phyloP scores from a whole-genome alignment of 2,329 filamentous ascomycete genomes.

The Bipolaris gigantea region DNA sequence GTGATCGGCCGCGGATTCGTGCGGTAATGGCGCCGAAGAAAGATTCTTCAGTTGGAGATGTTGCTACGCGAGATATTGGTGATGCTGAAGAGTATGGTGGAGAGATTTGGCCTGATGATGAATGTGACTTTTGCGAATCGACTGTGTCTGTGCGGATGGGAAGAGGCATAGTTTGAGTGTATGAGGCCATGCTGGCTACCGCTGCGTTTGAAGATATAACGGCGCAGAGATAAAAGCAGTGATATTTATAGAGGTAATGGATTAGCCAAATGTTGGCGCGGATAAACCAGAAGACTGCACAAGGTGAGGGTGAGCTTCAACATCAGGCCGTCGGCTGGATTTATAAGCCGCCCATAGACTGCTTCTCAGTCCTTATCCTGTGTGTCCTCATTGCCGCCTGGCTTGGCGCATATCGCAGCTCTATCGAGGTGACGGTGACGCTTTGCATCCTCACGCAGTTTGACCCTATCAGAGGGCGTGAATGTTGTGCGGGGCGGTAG shows the following conservation, averaged over 20 bases:
- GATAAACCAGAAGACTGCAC: constrained; percentile 11
- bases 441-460: not conserved
- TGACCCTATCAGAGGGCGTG: constrained; percentile 22
- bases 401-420: constrained; percentile 34
- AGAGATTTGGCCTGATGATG: constrained; percentile 31
- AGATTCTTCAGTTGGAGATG: constrained; percentile 34
- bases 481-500: constrained; percentile 12
- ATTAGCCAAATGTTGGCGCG: not conserved
- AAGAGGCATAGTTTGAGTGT: constrained; percentile 31
- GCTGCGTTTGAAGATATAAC: not conserved
- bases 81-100: constrained; percentile 25
- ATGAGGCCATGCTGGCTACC: constrained; percentile 27
- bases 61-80: constrained; percentile 22
- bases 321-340: constrained; percentile 17
- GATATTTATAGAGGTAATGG: not conserved
- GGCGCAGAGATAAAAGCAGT: not conserved
- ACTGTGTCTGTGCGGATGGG: constrained; percentile 37
- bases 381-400: constrained; percentile 17
- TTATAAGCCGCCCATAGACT: constrained; percentile 16
- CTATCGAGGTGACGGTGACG: constrained; percentile 32
- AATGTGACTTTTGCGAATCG: constrained; percentile 31
- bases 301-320: constrained; percentile 33
- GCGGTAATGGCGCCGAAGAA: constrained; percentile 44
- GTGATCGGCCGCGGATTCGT: constrained; percentile 39
- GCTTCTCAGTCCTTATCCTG: constrained; percentile 10